Base-by-base conservation (phyloP, 148 eudicot genomes). In the Rhododendron simsii region DNA sequence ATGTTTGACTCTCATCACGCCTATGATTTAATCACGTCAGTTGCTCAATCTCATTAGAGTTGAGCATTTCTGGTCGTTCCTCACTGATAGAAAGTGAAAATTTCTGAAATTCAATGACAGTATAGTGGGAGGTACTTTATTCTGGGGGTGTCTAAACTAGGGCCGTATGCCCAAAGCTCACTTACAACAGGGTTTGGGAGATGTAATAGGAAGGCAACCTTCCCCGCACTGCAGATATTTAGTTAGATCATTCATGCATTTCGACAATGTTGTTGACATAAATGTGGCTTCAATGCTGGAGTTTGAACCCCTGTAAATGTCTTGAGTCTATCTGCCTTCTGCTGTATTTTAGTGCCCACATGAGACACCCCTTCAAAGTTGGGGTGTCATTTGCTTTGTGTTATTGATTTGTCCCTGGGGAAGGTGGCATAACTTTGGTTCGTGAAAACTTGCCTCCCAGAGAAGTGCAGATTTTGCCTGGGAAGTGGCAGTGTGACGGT, bases 391-490 rank as follows among this genome's bases (percentile, higher is more conserved):
- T 13, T 23, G 16, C 33, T 20, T 83, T 26, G 3, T 28, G 50
- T 71, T 28, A 41, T 48, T 0, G 23, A 18, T 12, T 26, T 18
- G 33, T 50, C 14, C 12, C 26, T 4, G 18, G 20, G 20, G 59
- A 47, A 18, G 7, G 41, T 45, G 65, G 33, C 35, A 44, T 67
- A 65, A 9, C 23, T 48, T 71, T 30, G 10, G 33, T 84, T 73
- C 28, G 30, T 83, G 39, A 37, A 59, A 81, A 39, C 78, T 55
- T 39, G 59, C 8, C 59, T 21, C 59, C 61, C 91, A 97, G 99
- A 95, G 85, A 90, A 77, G 86, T 97, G 99, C 89, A 92, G 99
- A 91, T 92, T 97, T 85, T 97, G 99, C 91, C 16, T 85, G 91
- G 99, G 99, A n/a, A 89, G 87, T 12, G 99, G 99, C 63, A 89